Evolutionary conservation across 345 rosid species (phyloP).

Genomic region (Eucalyptus regnans): DNA sequence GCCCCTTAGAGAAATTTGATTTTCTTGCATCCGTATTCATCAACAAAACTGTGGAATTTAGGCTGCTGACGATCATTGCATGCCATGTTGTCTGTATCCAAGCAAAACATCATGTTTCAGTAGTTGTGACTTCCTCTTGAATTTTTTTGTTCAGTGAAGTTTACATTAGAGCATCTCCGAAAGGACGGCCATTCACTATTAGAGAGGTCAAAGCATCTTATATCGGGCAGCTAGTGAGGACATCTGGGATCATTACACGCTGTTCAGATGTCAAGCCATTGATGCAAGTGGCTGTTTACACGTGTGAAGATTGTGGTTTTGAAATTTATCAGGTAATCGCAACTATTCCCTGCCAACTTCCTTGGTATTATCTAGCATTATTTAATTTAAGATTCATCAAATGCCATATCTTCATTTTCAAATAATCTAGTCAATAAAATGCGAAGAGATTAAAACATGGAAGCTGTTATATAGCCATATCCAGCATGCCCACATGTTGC

Average conservation of each 20-base stretch:
- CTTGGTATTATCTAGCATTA: background rate
- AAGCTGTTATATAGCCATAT: background rate
- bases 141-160: constrained; percentile 60
- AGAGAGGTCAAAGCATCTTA: constrained; percentile 94
- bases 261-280: constrained; percentile 99
- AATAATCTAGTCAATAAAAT: background rate
- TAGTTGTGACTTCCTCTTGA: background rate
- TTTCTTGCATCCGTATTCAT: background rate
- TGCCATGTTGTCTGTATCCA: background rate
- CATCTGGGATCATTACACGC: constrained; percentile 90
- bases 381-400: background rate
- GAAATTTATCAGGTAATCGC: constrained; percentile 83
- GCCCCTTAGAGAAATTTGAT: background rate
- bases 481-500: background rate
- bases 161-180: constrained; percentile 71
- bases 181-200: constrained; percentile 65
- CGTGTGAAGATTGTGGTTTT: constrained; percentile 94
- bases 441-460: background rate
- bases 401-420: background rate
- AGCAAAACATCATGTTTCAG: background rate
- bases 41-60: background rate
- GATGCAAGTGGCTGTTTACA: constrained; percentile 96
- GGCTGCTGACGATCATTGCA: background rate
- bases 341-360: background rate
- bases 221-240: constrained; percentile 87